Conservation (phyloP, 805 yeast species). For the Lipomyces sp. region DNA sequence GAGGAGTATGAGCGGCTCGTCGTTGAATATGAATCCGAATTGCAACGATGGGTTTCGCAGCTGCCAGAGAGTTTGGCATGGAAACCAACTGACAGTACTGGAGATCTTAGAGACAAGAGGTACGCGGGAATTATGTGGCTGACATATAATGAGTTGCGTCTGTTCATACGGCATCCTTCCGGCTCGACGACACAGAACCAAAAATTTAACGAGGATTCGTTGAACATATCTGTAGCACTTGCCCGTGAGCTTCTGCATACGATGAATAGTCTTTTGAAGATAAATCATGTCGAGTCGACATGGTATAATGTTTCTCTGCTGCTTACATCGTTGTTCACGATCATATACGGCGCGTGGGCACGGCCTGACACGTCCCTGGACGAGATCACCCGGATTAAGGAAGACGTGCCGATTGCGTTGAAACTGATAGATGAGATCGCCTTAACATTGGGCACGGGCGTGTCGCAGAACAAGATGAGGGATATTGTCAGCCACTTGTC, state of each 20-base stretch:
- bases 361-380: constrained; percentile 4
- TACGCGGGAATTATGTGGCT: constrained; percentile 26
- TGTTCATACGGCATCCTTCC: constrained; percentile 26
- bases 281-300: constrained; percentile 24
- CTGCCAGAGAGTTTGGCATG: constrained; percentile 18
- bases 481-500: constrained; percentile 14
- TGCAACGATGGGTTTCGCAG: constrained; percentile 7
- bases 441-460: constrained; percentile 9
- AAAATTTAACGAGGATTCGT: constrained; percentile 10
- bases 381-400: constrained; percentile 18
- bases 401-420: constrained; percentile 15
- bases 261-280: constrained; percentile 14
- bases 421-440: constrained; percentile 18
- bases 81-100: constrained; percentile 16
- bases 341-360: constrained; percentile 26
- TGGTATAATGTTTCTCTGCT: constrained; percentile 17
- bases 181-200: constrained; percentile 18
- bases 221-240: constrained; percentile 9
- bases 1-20: constrained; percentile 22
- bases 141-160: constrained; percentile 15
- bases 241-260: constrained; percentile 23
- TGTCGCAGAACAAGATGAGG: constrained; percentile 14
- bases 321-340: constrained; percentile 19
- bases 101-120: constrained; percentile 16
- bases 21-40: constrained; percentile 13